phyloP scores from a whole-genome alignment of 805 yeast species.

The Ogataea siamensis region DNA sequence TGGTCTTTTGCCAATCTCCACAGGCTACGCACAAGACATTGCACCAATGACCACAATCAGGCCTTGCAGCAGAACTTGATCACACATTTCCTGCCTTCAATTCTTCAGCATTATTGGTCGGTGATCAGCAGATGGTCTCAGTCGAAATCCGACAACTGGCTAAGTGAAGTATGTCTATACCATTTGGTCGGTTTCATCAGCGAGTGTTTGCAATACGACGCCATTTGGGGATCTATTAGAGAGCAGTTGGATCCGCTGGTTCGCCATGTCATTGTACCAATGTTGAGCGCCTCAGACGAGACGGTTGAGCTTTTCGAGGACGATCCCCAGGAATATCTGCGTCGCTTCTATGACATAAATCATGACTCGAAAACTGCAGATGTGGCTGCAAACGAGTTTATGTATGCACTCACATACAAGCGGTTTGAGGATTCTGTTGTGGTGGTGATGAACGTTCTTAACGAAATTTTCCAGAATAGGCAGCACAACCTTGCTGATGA shows the following conservation, averaged over 20 bases:
- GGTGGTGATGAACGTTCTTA: constrained; percentile 53
- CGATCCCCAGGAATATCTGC: constrained; percentile 87
- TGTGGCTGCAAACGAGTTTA: constrained; percentile 48
- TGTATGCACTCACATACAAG: constrained; percentile 17
- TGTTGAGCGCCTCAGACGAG: constrained; percentile 66
- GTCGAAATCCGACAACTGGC: constrained; percentile 47
- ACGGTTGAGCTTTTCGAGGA: constrained; percentile 73
- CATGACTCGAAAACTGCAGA: constrained; percentile 49
- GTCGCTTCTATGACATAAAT: constrained; percentile 59
- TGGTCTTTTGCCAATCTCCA: constrained; percentile 82
- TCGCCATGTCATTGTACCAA: constrained; percentile 71
- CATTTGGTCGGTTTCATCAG: constrained; percentile 61
- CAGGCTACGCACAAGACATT: constrained; percentile 66
- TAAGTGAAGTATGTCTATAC: constrained; percentile 59
- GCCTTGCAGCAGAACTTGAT: constrained; percentile 38
- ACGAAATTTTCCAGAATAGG: constrained; percentile 40
- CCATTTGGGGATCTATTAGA: constrained; percentile 62
- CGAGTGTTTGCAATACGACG: constrained; percentile 51
- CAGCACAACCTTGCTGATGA: constrained; percentile 33
- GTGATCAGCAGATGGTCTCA: constrained; percentile 72
- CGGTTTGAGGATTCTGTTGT: constrained; percentile 43
- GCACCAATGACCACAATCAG: constrained; percentile 10
- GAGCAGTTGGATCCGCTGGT: constrained; percentile 65
- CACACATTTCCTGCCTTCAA: constrained; percentile 65
- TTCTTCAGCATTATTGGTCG: constrained; percentile 56